Conservation (phyloP, 345 rosid genomes). For the Hirschfeldia incana region DNA sequence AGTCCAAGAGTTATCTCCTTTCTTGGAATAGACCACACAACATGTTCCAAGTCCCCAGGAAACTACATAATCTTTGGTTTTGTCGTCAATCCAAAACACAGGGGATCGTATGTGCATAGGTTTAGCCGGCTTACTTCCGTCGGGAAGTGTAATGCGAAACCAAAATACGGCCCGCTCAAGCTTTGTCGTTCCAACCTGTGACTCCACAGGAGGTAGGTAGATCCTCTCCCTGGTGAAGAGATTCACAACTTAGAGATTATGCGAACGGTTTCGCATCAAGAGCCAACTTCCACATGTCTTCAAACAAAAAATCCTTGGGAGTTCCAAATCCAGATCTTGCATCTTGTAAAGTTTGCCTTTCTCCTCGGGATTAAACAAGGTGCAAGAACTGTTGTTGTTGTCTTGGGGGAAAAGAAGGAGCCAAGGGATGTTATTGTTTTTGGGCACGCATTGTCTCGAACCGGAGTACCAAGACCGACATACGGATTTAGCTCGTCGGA, state of each 20-base stretch:
- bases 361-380: not conserved
- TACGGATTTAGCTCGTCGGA: not conserved
- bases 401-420: not conserved
- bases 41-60: not conserved
- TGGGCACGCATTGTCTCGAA: not conserved
- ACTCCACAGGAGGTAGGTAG: not conserved
- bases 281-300: not conserved
- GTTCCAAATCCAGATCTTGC: not conserved
- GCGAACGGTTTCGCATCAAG: not conserved
- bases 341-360: not conserved
- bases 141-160: not conserved
- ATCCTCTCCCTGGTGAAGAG: not conserved
- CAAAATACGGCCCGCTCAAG: not conserved
- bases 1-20: not conserved
- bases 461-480: not conserved
- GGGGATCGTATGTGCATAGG: not conserved
- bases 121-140: not conserved
- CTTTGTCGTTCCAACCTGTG: not conserved
- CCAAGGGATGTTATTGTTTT: not conserved
- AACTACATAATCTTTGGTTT: not conserved
- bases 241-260: not conserved
- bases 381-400: not conserved
- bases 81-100: slow-evolving; percentile 6
- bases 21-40: not conserved
- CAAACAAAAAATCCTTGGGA: not conserved